phyloP scores from a whole-genome alignment of 2,329 filamentous ascomycete genomes.

The Boeremia exigua region DNA sequence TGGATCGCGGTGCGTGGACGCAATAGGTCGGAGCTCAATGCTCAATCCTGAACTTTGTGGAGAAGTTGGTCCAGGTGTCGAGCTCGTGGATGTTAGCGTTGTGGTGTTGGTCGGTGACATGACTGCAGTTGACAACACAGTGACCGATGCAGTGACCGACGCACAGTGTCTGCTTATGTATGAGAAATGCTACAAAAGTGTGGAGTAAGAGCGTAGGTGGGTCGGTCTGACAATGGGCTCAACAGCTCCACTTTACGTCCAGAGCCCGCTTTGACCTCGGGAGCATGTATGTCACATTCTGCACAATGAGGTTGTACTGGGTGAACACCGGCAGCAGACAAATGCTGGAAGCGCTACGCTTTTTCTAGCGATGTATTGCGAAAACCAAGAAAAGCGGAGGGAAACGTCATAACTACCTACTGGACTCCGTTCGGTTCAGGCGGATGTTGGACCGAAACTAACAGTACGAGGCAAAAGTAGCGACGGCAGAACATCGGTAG shows the following conservation, averaged over 20 bases:
- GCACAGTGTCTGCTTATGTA: not conserved
- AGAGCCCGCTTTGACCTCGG: no score
- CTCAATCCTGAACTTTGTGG: conserved; percentile 2
- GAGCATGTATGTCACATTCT: no score
- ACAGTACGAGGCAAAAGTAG: not conserved
- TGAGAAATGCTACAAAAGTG: not conserved
- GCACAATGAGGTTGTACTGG: not conserved
- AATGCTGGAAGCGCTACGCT: conserved; percentile 1
- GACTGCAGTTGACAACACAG: not conserved
- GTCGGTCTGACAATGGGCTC: not conserved
- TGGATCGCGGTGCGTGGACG: not conserved
- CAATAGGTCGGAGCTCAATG: conserved; percentile 16
- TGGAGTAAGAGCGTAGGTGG: not conserved
- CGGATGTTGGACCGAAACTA: not conserved
- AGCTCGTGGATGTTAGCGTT: conserved; percentile 5
- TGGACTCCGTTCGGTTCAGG: not conserved
- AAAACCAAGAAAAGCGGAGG: not conserved
- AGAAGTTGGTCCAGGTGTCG: not conserved
- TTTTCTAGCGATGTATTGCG: conserved; percentile 2
- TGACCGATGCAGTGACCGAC: not conserved
- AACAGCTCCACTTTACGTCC: not conserved
- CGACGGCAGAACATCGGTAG: no score
- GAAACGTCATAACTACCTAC: not conserved
- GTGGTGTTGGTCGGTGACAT: conserved; percentile 21
- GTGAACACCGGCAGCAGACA: not conserved